A percentile compares a stretch with the other conserved stretches of the same genome.
These are phyloP conservation scores for Populus deltoides DNA, from an alignment of 345 rosid genomes.

Conservation along the genomic window DNA sequence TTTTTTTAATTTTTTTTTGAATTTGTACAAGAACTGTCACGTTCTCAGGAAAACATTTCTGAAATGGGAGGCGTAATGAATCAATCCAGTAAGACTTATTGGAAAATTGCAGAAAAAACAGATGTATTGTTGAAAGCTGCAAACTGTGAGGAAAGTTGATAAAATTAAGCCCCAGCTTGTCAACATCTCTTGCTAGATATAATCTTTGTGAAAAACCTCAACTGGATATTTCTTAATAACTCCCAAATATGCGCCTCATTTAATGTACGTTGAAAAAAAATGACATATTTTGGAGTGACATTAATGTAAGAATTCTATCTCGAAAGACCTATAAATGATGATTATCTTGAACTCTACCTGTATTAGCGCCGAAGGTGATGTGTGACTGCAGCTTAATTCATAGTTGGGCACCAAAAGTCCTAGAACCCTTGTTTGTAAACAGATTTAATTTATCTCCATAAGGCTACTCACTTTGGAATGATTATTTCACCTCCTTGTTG, in stretches of 20 bases:
- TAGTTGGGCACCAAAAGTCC: too few relatives aligned
- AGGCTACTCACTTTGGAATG: neutral
- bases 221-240: neutral
- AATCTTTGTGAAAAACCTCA: neutral
- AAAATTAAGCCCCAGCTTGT: neutral
- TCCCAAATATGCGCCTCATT: neutral
- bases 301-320: neutral
- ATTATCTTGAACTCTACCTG: neutral
- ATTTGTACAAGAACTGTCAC: neutral
- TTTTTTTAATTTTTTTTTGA: too few relatives aligned
- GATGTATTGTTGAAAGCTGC: neutral
- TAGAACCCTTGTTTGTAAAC: too few relatives aligned
- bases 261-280: neutral
- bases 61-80: neutral
- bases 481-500: too few relatives aligned
- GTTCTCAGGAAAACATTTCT: neutral
- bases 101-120: neutral
- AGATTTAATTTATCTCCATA: too few relatives aligned
- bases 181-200: neutral
- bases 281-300: neutral
- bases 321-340: neutral
- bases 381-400: too few relatives aligned
- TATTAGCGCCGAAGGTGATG: too few relatives aligned
- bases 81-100: neutral
- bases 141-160: neutral